Base-by-base conservation (phyloP, 495 filamentous ascomycete species). In the Hypoxylon intermedium region DNA sequence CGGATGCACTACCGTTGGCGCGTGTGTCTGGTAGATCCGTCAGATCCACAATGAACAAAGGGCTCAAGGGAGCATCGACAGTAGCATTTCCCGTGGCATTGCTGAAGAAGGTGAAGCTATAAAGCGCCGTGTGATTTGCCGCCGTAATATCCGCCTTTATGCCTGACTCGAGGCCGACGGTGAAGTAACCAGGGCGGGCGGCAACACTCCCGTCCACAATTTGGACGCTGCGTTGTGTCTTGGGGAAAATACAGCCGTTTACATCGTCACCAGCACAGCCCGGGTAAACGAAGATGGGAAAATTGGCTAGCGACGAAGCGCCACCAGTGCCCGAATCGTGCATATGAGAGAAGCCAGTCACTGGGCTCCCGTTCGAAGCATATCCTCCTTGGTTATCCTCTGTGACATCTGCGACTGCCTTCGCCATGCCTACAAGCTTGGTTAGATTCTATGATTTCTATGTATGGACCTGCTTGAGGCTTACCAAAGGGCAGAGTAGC, bases 251-350 rank as follows among this genome's bases (percentile, higher is more conserved):
- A 67, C 87, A 89, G 30, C 77, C 74, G 54, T 85, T 74, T 36
- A 88, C 51, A 13, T 83, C 75, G 53, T 89, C 80, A n/a, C 79
- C 77, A 0, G 79, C 75, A 59, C 87, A 89, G 4, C 78, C 68
- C 9, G 85, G 79, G 43, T 86, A 80, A 1, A 83, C 77, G 54
- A 90, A 89, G 0, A 89, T 75, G 3, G 87, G 85, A 55, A 89
- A 89, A 65, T 88, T 87, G 31, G 84, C 87, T 45, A 90, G 69
- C 4, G 83, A 86, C 11, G 85, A 78, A 5, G 79, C 72, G 4
- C 85, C 85, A 13, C 87, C 87, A 19, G 85, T 88, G 3, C 87
- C 87, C 28, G 79, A 83, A 61, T 89, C 87, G 69, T 89, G 87
- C 75, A 84, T 83, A 41, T 68, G 69, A 6, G 72, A 85, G 64